These are phyloP conservation scores for Elongisporangium anandrum DNA, from an alignment of 352 stramenopile species.

Conservation along the genomic window DNA sequence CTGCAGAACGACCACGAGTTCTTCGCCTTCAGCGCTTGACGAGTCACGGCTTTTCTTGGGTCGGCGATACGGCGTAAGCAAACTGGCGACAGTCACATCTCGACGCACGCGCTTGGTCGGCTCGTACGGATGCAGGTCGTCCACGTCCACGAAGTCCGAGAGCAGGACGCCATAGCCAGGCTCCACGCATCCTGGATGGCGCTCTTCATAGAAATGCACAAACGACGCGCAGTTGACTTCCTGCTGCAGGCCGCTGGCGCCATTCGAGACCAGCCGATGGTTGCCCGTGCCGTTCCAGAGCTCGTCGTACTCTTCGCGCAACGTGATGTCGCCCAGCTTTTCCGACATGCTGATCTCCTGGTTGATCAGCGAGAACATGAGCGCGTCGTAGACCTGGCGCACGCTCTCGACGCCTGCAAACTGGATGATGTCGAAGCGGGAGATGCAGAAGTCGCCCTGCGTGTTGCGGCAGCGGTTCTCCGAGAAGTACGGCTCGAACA, in stretches of 20 bases:
- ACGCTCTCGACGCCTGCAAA: slow-evolving; percentile 32
- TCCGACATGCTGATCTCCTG: slow-evolving; percentile 58
- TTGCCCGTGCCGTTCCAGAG: slow-evolving; percentile 27
- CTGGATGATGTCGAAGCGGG: slow-evolving; percentile 41
- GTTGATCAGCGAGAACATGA: slow-evolving; percentile 51
- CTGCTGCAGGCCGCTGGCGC: slow-evolving; percentile 14
- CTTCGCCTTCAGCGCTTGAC: slow-evolving; percentile 4
- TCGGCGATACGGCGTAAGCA: background rate
- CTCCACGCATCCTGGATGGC: background rate
- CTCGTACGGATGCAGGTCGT: slow-evolving; percentile 43
- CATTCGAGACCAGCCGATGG: slow-evolving; percentile 37
- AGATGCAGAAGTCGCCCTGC: slow-evolving; percentile 33
- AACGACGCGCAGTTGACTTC: slow-evolving; percentile 10
- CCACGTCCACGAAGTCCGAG: slow-evolving; percentile 38
- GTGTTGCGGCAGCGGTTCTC: slow-evolving; percentile 33
- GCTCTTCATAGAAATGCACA: slow-evolving; percentile 22
- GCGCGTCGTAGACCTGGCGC: slow-evolving; percentile 42
- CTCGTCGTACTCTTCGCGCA: slow-evolving; percentile 45
- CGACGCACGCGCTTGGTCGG: slow-evolving; percentile 30
- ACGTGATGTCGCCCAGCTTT: slow-evolving; percentile 34
- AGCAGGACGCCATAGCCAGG: slow-evolving; percentile 29
- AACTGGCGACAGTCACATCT: slow-evolving; percentile 23
- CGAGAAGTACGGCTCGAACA: slow-evolving; percentile 26
- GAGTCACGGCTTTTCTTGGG: background rate
- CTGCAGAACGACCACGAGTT: slow-evolving; percentile 24